Percentiles rank a stretch among this genome's conserved stretches.
Conservation (phyloP, 148 eudicot genomes). For the Fallopia convolvulus region DNA sequence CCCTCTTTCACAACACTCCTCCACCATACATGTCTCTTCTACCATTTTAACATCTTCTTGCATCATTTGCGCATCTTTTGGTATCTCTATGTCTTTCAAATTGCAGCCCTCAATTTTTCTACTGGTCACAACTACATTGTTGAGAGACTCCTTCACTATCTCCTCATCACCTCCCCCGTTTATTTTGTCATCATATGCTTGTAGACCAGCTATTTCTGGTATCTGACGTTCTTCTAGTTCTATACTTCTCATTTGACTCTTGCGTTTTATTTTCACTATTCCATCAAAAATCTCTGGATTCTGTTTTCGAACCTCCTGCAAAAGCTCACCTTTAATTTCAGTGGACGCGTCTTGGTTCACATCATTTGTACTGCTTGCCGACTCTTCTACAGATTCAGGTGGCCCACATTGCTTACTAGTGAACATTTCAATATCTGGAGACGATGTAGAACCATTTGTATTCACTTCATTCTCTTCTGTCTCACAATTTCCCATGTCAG, state of each 20-base stretch:
- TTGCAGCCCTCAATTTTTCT: constrained; percentile 17
- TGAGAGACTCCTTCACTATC: constrained; percentile 16
- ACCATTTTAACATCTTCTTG: constrained; percentile 14
- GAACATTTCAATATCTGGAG: neutral
- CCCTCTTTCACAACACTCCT: constrained; percentile 8
- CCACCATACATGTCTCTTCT: constrained; percentile 18
- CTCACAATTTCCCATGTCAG: neutral
- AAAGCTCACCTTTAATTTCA: constrained; percentile 22
- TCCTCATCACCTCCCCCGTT: constrained; percentile 20
- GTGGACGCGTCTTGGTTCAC: constrained; percentile 12
- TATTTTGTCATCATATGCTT: constrained; percentile 16
- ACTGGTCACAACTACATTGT: constrained; percentile 17
- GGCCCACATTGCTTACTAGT: neutral
- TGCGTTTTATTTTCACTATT: constrained; percentile 21
- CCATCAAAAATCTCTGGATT: constrained; percentile 16
- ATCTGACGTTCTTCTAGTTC: constrained; percentile 23
- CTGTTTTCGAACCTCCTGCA: constrained; percentile 23
- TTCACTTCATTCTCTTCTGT: neutral
- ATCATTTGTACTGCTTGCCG: neutral
- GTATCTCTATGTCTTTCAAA: constrained; percentile 17
- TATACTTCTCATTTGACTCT: constrained; percentile 7
- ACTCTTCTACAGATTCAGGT: constrained; percentile 7
- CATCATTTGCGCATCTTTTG: constrained; percentile 19
- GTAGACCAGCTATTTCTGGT: constrained; percentile 24
- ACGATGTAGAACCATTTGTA: neutral